Percentiles rank a stretch among this genome's conserved stretches.
phyloP scores from a whole-genome alignment of 2,329 filamentous ascomycete species.

The Xylariaceae sp. region DNA sequence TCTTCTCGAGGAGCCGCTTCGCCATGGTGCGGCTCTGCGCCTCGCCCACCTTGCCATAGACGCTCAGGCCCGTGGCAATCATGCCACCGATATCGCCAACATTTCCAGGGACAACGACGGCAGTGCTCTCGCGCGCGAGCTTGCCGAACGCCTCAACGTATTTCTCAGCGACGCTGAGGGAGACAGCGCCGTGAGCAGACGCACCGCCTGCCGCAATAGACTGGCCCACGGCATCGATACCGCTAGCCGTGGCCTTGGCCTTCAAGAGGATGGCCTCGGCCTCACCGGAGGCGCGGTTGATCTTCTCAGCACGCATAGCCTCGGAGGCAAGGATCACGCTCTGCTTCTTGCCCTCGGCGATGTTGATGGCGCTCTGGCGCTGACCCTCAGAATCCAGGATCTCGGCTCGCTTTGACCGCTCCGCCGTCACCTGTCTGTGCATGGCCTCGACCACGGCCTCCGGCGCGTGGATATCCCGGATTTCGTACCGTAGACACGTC shows the following conservation, averaged over 20 bases:
- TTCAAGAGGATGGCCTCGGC: slow-evolving; percentile 90
- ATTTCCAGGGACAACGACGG: slow-evolving; percentile 94
- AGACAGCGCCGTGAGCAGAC: slow-evolving; percentile 82
- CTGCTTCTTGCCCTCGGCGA: slow-evolving; percentile 97
- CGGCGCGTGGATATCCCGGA: slow-evolving; percentile 96
- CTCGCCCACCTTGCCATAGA: slow-evolving; percentile 91
- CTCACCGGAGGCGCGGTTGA: slow-evolving; percentile 92
- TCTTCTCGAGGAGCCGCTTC: slow-evolving; percentile 52
- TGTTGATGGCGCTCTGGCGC: slow-evolving; percentile 96
- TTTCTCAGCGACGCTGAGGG: slow-evolving; percentile 91
- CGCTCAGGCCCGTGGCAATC: slow-evolving; percentile 94
- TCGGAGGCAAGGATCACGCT: slow-evolving; percentile 95
- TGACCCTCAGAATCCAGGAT: slow-evolving; percentile 98
- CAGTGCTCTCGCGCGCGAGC: slow-evolving; percentile 92
- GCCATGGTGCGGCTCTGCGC: slow-evolving; percentile 74
- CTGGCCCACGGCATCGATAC: slow-evolving; percentile 84
- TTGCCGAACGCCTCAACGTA: slow-evolving; percentile 95
- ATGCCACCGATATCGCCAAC: slow-evolving; percentile 95
- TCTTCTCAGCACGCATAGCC: slow-evolving; percentile 85
- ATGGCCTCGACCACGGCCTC: slow-evolving; percentile 94
- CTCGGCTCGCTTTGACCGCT: slow-evolving; percentile 95
- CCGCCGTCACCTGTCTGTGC: slow-evolving; percentile 97
- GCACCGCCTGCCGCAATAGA: slow-evolving; percentile 75
- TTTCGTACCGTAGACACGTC: slow-evolving; percentile 95
- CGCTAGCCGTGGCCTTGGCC: slow-evolving; percentile 82